These are phyloP conservation scores for Usnea hakonensis DNA, from an alignment of 495 filamentous ascomycete species.

Conservation along the genomic window DNA sequence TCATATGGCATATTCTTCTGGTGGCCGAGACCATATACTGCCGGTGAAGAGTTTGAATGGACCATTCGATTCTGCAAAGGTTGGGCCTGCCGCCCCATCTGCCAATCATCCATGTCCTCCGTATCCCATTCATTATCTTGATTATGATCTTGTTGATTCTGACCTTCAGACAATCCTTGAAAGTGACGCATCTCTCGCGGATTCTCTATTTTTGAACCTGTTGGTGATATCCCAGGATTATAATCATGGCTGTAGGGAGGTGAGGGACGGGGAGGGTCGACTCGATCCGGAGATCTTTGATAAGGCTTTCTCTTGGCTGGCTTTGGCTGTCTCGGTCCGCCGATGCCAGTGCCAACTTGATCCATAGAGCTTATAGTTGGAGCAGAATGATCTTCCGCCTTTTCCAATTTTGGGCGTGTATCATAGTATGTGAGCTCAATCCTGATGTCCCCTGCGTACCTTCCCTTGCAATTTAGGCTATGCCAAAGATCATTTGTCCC, in stretches of 20 bases:
- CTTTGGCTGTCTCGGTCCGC: constrained; percentile 53
- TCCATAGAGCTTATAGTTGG: constrained; percentile 16
- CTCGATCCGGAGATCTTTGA: constrained; percentile 64
- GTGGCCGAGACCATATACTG: constrained; percentile 18
- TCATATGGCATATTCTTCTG: not conserved
- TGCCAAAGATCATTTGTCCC: constrained; percentile 94
- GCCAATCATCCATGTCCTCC: constrained; percentile 6
- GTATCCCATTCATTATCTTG: not conserved
- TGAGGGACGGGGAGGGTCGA: constrained; percentile 32
- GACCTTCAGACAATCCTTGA: too few relatives aligned
- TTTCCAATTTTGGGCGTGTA: constrained; percentile 68
- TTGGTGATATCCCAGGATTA: too few relatives aligned
- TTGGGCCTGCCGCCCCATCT: constrained; percentile 7
- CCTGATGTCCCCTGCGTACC: constrained; percentile 90
- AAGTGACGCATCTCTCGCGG: too few relatives aligned
- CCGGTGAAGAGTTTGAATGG: constrained; percentile 14
- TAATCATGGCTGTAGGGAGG: too few relatives aligned
- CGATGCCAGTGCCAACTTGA: constrained; percentile 1
- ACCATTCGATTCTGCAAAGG: constrained; percentile 6
- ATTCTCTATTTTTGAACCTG: constrained; percentile 5
- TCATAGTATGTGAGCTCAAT: constrained; percentile 98
- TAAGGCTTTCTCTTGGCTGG: constrained; percentile 70
- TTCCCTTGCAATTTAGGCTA: constrained; percentile 71
- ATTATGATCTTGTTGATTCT: not conserved
- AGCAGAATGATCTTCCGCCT: constrained; percentile 44